Base-by-base conservation (phyloP, 345 rosid species). In the Microcos paniculata region DNA sequence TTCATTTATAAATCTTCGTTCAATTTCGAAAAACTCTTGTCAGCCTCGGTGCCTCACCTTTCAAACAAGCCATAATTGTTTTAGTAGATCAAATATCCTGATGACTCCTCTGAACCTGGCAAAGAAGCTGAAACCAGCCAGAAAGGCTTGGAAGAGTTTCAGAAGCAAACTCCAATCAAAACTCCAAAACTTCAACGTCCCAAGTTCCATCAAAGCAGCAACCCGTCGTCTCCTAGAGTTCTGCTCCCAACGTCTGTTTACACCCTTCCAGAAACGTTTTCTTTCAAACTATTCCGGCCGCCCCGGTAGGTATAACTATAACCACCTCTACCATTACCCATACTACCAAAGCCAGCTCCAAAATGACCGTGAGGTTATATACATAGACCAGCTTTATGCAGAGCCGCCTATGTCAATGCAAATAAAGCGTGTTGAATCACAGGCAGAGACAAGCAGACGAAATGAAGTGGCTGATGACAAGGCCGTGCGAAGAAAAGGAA, bases 111-210 rank as follows among this genome's bases (percentile, higher is more conserved):
- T 85, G 33, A 80, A 87, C 70, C 80, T 88, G 14, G 70, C 38
- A 65, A 91, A 76, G 88, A 92, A 85, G 91, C 91, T 90, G 66
- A 84, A 75, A 28, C 93, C 89, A 1, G 91, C 88, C 16, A 88
- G 84, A 58, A 81, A 74, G 77, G 94, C 94, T 24, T 87, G 91
- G 90, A 92, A 73, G 78, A 82, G 77, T 72, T 81, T 92, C 77
- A 74, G 85, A 26, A 56, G 46, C 70, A 80, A 80, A 56, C 53
- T 94, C 23, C 85, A 75, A 35, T 84, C 92, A 26, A 88, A 90
- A 62, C 72, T 89, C 74, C 85, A 80, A 42, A 77, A 78, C 70
- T 76, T 82, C 1, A 74, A 83, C 76, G 70, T 81, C 58, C 64
- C 87, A 53, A 72, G 31, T 45, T 79, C 89, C 56, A 74, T 94